Percentiles rank a stretch among this genome's conserved stretches.
These are phyloP conservation scores for Peterozyma xylosa DNA, from an alignment of 805 yeast genomes.

Conservation along the genomic window DNA sequence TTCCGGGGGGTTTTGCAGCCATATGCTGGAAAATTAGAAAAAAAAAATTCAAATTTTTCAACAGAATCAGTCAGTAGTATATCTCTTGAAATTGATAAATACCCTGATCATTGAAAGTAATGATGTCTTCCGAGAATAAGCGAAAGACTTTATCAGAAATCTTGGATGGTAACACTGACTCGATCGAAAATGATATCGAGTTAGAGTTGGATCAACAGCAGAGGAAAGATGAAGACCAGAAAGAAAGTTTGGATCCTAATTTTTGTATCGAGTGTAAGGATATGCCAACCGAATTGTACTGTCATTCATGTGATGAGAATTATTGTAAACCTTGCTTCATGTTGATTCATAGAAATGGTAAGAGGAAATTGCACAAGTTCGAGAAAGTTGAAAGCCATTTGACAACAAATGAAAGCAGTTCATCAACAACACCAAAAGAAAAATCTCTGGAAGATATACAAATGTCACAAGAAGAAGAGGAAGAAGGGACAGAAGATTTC, in stretches of 20 bases:
- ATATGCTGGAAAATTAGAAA: no score
- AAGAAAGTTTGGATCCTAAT: constrained; percentile 24
- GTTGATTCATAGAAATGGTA: constrained; percentile 64
- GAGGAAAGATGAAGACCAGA: constrained; percentile 15
- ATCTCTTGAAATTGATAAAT: not conserved
- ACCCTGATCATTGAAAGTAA: not conserved
- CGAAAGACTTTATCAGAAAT: constrained; percentile 18
- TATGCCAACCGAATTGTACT: constrained; percentile 59
- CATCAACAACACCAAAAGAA: constrained; percentile 7
- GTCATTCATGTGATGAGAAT: constrained; percentile 56
- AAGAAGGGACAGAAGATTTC: constrained; percentile 10
- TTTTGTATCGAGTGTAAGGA: constrained; percentile 68
- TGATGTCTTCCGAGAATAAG: not conserved
- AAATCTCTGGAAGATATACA: constrained; percentile 5
- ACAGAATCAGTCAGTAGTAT: no score
- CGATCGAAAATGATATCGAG: constrained; percentile 10
- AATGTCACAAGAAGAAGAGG: constrained; percentile 11
- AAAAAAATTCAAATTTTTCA: no score
- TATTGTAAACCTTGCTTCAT: constrained; percentile 67
- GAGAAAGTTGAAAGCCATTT: constrained; percentile 15
- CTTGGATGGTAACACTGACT: constrained; percentile 14
- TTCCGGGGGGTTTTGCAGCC: no score
- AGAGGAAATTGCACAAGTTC: constrained; percentile 37
- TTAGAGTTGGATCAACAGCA: not conserved
- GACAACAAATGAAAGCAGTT: constrained; percentile 12